phyloP scores from a whole-genome alignment of 169 alveolate species.

The Plasmodium adleri region DNA sequence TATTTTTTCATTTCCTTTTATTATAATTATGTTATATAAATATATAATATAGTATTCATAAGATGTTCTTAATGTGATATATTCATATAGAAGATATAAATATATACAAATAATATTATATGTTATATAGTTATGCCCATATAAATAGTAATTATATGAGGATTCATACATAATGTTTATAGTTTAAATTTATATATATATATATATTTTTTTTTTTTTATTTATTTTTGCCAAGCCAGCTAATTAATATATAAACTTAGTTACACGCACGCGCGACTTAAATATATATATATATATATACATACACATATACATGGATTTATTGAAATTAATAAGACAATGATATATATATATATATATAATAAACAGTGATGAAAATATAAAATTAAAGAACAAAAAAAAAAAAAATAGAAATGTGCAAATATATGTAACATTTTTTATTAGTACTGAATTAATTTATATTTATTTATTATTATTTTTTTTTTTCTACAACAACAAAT shows the following conservation, averaged over 20 bases:
- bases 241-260: slow-evolving; percentile 27
- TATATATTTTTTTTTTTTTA: slow-evolving; percentile 6
- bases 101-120: neutral
- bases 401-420: neutral
- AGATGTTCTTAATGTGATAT: too few species aligned
- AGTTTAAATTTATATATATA: neutral
- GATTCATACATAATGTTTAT: neutral
- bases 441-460: slow-evolving; percentile 24
- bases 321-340: too few species aligned
- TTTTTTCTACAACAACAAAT: slow-evolving; percentile 5
- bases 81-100: neutral
- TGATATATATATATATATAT: neutral
- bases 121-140: neutral
- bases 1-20: too few species aligned
- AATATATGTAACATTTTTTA: slow-evolving; percentile 1
- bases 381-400: slow-evolving; percentile 2
- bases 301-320: too few species aligned
- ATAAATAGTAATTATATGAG: too few species aligned
- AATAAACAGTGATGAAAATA: slow-evolving; percentile 14
- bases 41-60: too few species aligned
- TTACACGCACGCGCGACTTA: slow-evolving; percentile 60
- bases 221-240: slow-evolving; percentile 50
- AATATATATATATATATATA: slow-evolving; percentile 7
- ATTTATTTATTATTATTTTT: slow-evolving; percentile 16
- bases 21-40: too few species aligned